Conservation (phyloP, 371 early-diverging fungal genomes). For the Neoconidiobolus thromboides region DNA sequence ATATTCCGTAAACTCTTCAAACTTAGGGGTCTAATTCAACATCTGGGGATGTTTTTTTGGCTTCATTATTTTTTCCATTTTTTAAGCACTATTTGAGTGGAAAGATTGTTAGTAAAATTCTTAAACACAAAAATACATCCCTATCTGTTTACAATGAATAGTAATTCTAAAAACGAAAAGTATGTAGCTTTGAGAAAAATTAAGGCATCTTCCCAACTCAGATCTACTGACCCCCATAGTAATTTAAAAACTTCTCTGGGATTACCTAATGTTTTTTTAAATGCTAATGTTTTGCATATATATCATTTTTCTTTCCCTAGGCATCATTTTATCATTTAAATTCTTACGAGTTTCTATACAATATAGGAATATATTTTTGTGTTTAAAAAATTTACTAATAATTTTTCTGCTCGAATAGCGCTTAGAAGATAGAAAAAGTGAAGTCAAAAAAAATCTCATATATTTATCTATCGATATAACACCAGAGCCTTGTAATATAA, state of each 20-base stretch:
- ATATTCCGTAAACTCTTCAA: slow-evolving; percentile 14
- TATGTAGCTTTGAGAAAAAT: slow-evolving; percentile 11
- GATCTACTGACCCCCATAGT: slow-evolving; percentile 17
- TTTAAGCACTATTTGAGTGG: no score
- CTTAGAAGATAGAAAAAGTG: no score
- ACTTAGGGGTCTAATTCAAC: slow-evolving; percentile 17
- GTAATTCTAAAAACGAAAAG: background rate
- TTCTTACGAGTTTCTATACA: slow-evolving; percentile 8
- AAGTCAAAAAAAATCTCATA: slow-evolving; percentile 5
- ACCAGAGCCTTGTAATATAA: slow-evolving; percentile 15
- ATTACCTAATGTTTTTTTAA: background rate
- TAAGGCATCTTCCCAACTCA: slow-evolving; percentile 22
- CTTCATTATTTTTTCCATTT: no score
- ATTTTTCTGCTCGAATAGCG: no score
- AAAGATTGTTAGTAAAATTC: no score
- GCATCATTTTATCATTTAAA: slow-evolving; percentile 10
- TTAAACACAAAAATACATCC: no score
- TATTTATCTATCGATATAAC: slow-evolving; percentile 16
- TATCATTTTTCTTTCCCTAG: background rate
- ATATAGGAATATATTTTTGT: no score
- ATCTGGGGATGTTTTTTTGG: no score
- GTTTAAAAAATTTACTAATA: no score
- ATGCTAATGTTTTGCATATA: background rate
- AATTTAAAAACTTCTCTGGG: slow-evolving; percentile 12
- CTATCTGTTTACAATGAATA: slow-evolving; percentile 8